phyloP scores from a whole-genome alignment of 1,284 basidiomycete genomes.

The Malassezia restricta region DNA sequence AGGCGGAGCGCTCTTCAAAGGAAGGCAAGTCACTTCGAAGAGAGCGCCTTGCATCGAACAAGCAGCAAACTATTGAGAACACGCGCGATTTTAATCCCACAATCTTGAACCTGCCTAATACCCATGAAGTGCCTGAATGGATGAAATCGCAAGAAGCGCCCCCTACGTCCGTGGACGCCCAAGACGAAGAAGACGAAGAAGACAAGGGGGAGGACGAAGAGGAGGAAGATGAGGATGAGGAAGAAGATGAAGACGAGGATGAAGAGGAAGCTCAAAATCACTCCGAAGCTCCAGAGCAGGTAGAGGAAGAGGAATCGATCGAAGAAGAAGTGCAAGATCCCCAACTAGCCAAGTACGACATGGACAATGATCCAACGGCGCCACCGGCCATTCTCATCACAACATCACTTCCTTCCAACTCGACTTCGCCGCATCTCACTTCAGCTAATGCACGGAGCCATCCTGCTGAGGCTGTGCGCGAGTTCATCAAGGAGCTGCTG shows the following conservation, averaged over 20 bases:
- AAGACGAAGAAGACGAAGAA: constrained; percentile 8
- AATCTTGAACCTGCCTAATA: constrained; percentile 49
- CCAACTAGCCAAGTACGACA: constrained; percentile 17
- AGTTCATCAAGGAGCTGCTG: constrained; percentile 66
- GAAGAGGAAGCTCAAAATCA: constrained; percentile 16
- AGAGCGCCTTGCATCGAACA: constrained; percentile 70
- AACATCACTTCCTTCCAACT: constrained; percentile 38
- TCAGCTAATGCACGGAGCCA: constrained; percentile 55
- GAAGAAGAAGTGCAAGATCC: constrained; percentile 22
- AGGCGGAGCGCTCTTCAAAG: constrained; percentile 51
- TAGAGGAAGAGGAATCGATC: neutral
- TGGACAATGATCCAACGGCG: constrained; percentile 31
- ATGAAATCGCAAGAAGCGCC: constrained; percentile 14
- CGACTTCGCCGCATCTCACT: constrained; percentile 29
- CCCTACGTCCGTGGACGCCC: neutral
- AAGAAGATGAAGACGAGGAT: constrained; percentile 18
- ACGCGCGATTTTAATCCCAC: constrained; percentile 78
- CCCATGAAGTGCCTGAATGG: constrained; percentile 48
- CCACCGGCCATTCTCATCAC: constrained; percentile 39
- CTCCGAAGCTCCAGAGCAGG: constrained; percentile 9
- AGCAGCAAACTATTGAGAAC: constrained; percentile 85
- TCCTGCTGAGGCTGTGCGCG: constrained; percentile 47
- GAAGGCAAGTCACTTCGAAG: constrained; percentile 55
- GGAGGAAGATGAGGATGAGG: constrained; percentile 4
- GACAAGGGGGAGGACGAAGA: constrained; percentile 20